These are phyloP conservation scores for Jimgerdemannia lactiflua DNA, from an alignment of 192 early-diverging fungal species.

Conservation along the genomic window DNA sequence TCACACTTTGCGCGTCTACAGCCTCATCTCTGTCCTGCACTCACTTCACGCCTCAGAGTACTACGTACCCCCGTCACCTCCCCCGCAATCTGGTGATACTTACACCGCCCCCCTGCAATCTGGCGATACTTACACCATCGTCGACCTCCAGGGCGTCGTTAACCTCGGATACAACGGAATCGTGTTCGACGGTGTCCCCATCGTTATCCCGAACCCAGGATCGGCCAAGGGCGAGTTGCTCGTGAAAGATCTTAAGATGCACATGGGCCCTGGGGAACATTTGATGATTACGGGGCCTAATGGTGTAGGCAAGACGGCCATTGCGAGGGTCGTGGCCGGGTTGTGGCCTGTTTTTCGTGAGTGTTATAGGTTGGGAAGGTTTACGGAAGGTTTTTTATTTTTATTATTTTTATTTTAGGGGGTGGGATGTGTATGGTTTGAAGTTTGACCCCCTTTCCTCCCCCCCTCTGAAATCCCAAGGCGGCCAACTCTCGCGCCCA, in stretches of 20 bases:
- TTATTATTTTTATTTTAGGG: conserved; percentile 1
- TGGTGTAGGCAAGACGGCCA: conserved; percentile 89
- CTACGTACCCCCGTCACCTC: conserved; percentile 25
- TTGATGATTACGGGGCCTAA: conserved; percentile 93
- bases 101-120: conserved; percentile 28
- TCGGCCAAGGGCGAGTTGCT: conserved; percentile 70
- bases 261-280: conserved; percentile 83
- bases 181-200: conserved; percentile 83
- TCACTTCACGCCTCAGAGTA: conserved; percentile 61
- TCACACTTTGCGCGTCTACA: conserved; percentile 84
- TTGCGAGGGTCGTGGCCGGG: conserved; percentile 90
- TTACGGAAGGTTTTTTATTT: background rate
- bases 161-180: conserved; percentile 65
- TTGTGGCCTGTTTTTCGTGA: conserved; percentile 90
- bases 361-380: background rate
- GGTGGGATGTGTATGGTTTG: too few relatives aligned
- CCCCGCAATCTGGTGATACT: background rate
- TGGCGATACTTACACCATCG: conserved; percentile 30
- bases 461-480: conserved; percentile 13
- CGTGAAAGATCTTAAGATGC: conserved; percentile 72
- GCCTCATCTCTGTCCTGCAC: conserved; percentile 81
- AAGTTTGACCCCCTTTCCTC: background rate
- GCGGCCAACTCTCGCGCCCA: conserved; percentile 65
- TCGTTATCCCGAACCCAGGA: conserved; percentile 82
- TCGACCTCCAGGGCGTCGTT: conserved; percentile 55